Percentiles rank a stretch among this genome's conserved stretches.
Evolutionary conservation across 2,329 filamentous ascomycete genomes (phyloP).

Genomic region (Xylaria sp.): DNA sequence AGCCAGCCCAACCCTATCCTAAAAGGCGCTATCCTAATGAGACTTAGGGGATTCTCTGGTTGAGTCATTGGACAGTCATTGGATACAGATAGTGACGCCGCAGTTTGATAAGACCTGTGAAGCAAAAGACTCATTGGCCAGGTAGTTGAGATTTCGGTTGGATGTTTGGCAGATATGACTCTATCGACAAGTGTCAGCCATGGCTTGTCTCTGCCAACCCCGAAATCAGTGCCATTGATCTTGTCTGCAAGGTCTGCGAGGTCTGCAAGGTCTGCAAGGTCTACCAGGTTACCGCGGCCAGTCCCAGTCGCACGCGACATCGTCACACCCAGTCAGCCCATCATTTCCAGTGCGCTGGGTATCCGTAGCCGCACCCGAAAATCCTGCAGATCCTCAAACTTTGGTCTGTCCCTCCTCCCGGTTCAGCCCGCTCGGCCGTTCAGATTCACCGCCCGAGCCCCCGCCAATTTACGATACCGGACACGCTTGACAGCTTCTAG

Average conservation of each 20-base stretch:
- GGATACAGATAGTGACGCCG: slow-evolving; percentile 11
- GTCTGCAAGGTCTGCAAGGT: slow-evolving; percentile 7
- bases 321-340: not conserved
- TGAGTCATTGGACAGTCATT: slow-evolving; percentile 3
- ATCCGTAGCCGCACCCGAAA: slow-evolving; percentile 31
- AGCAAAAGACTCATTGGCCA: slow-evolving; percentile 1
- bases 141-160: slow-evolving; percentile 22
- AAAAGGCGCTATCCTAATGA: slow-evolving; percentile 9
- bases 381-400: slow-evolving; percentile 24
- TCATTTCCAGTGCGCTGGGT: slow-evolving; percentile 1
- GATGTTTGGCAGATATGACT: slow-evolving; percentile 5
- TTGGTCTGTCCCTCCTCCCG: slow-evolving; percentile 19
- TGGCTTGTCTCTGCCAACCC: slow-evolving; percentile 1
- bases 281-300: slow-evolving; percentile 4
- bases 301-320: not conserved
- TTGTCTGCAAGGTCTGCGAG: slow-evolving; percentile 5
- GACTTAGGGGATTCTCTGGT: slow-evolving; percentile 12
- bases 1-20: slow-evolving; percentile 9
- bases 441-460: slow-evolving; percentile 14
- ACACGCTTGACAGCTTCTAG: slow-evolving; percentile 9
- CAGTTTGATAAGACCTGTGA: slow-evolving; percentile 9
- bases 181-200: slow-evolving; percentile 7
- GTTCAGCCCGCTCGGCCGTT: slow-evolving; percentile 17
- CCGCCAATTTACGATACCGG: slow-evolving; percentile 18
- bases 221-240: slow-evolving; percentile 3